A percentile compares a stretch with the other conserved stretches of the same genome.
Conservation (phyloP, 495 filamentous ascomycete species). For the Neurospora sp. region DNA sequence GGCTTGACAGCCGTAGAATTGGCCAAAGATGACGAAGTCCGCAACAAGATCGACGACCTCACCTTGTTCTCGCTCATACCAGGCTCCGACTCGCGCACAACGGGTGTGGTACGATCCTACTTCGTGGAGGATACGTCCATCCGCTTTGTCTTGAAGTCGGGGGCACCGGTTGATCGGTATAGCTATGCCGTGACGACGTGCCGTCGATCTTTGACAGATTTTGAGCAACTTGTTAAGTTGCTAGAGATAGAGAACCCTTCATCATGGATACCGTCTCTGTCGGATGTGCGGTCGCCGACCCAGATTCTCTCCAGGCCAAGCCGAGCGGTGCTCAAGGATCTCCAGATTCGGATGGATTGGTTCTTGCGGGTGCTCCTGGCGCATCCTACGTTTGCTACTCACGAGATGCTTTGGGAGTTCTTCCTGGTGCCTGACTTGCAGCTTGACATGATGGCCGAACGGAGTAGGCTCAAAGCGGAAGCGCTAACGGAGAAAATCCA, state of each 20-base stretch:
- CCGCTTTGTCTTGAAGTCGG: slow-evolving; percentile 87
- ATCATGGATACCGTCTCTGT: slow-evolving; percentile 81
- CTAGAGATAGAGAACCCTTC: slow-evolving; percentile 88
- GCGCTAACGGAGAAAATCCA: slow-evolving; percentile 70
- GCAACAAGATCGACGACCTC: slow-evolving; percentile 92
- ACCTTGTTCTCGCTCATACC: slow-evolving; percentile 68
- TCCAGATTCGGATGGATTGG: slow-evolving; percentile 75
- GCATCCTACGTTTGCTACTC: slow-evolving; percentile 90
- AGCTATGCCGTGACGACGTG: slow-evolving; percentile 91
- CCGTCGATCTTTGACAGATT: slow-evolving; percentile 79
- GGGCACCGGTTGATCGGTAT: slow-evolving; percentile 53
- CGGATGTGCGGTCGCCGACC: slow-evolving; percentile 74
- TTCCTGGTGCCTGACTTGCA: slow-evolving; percentile 95
- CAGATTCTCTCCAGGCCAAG: slow-evolving; percentile 90
- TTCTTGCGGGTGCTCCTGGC: slow-evolving; percentile 77
- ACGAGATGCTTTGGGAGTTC: slow-evolving; percentile 99
- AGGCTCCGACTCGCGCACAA: slow-evolving; percentile 68
- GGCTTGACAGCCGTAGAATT: slow-evolving; percentile 93
- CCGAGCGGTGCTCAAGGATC: slow-evolving; percentile 73
- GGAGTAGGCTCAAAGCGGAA: slow-evolving; percentile 77
- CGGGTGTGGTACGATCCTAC: slow-evolving; percentile 90
- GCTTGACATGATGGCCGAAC: slow-evolving; percentile 77
- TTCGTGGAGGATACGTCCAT: slow-evolving; percentile 96
- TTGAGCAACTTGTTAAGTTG: slow-evolving; percentile 80
- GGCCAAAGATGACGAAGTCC: slow-evolving; percentile 95